phyloP scores from a whole-genome alignment of 2,329 filamentous ascomycete genomes.

The Phyllosticta citrichinensis region DNA sequence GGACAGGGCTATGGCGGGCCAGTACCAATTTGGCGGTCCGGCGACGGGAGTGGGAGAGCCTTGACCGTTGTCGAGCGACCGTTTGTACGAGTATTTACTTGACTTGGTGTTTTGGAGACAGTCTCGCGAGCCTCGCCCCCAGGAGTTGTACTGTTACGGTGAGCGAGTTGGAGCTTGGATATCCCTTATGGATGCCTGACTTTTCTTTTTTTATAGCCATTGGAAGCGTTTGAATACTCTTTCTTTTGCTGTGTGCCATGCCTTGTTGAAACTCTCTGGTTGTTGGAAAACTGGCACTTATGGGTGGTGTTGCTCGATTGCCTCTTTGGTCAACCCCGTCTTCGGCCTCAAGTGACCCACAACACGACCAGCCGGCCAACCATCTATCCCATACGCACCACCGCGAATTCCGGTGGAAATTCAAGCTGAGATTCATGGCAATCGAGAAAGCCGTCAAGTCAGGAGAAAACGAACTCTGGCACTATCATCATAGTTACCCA shows the following conservation, averaged over 20 bases:
- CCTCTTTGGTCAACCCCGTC: not conserved
- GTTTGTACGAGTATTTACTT: not conserved
- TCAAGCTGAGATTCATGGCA: no score
- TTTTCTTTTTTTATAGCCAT: no score
- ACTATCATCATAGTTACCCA: not conserved
- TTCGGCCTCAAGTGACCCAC: not conserved
- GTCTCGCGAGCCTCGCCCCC: no score
- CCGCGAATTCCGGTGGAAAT: no score
- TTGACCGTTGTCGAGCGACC: not conserved
- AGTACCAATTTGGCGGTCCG: not conserved
- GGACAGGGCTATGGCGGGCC: slow-evolving; percentile 8
- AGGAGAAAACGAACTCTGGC: no score
- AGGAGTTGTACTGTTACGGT: no score
- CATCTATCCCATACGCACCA: not conserved
- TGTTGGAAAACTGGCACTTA: not conserved
- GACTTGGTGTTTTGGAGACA: not conserved
- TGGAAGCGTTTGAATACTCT: no score
- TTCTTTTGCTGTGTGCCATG: not conserved
- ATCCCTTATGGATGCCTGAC: no score
- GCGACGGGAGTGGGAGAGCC: not conserved
- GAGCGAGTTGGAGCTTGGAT: no score
- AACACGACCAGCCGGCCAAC: not conserved
- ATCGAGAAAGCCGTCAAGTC: no score
- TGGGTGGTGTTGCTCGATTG: not conserved
- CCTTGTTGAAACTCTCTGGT: not conserved